Evolutionary conservation across 2,329 filamentous ascomycete genomes (phyloP).

Genomic region (Aspergillus phoenicis): DNA sequence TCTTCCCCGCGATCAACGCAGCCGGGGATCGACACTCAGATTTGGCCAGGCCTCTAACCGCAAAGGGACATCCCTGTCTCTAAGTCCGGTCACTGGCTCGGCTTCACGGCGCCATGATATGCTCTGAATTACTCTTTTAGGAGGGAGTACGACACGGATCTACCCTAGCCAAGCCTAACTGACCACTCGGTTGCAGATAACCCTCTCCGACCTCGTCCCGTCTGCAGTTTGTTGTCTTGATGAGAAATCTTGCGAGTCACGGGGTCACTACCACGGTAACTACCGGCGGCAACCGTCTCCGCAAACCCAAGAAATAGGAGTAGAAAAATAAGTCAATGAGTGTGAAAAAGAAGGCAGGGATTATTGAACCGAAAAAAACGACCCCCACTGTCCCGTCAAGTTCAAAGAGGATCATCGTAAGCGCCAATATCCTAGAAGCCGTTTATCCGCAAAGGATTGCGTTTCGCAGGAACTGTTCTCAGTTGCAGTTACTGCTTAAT

Average conservation of each 20-base stretch:
- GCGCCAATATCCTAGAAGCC: slow-evolving; percentile 13
- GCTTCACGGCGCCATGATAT: background rate
- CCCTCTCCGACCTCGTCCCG: background rate
- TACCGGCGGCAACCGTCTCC: background rate
- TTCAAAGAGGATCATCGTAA: slow-evolving; percentile 3
- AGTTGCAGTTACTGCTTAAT: background rate
- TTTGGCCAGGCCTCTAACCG: slow-evolving; percentile 8
- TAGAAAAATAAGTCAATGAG: background rate
- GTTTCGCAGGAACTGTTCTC: background rate
- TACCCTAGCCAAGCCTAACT: slow-evolving; percentile 4
- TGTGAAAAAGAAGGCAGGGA: too few relatives aligned
- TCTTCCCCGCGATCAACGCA: slow-evolving; percentile 24
- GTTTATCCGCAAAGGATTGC: slow-evolving; percentile 12
- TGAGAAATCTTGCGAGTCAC: background rate
- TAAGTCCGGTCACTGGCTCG: background rate
- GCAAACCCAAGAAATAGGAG: background rate
- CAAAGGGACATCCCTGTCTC: background rate
- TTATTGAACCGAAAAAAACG: too few relatives aligned
- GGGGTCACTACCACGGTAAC: slow-evolving; percentile 3
- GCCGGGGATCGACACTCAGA: slow-evolving; percentile 13
- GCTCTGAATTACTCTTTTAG: background rate
- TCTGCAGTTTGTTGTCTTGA: background rate
- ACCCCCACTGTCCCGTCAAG: too few relatives aligned
- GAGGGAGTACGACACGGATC: background rate
- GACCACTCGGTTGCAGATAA: slow-evolving; percentile 8